phyloP scores from a whole-genome alignment of 331 rosid species.

The Arachis monticola region DNA sequence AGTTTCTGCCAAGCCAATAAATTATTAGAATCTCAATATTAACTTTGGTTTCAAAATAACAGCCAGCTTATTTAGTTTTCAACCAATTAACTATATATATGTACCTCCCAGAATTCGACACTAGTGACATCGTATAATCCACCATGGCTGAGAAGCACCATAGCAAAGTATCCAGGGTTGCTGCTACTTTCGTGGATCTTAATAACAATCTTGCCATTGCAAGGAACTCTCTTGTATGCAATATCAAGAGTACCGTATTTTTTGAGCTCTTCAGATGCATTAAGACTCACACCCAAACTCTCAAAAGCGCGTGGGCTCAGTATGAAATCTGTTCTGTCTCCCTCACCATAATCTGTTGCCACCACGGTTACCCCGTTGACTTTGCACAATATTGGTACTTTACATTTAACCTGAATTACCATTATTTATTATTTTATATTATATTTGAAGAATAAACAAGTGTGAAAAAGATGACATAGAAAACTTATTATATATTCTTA shows the following conservation, averaged over 20 bases:
- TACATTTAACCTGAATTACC: conserved; percentile 65
- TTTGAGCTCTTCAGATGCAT: conserved; percentile 39
- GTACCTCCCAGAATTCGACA: conserved; percentile 60
- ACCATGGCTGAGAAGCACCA: conserved; percentile 38
- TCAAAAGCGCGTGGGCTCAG: conserved; percentile 57
- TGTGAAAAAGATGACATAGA: too few species aligned
- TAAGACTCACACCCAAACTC: conserved; percentile 42
- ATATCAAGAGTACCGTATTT: conserved; percentile 68
- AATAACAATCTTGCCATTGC: conserved; percentile 49
- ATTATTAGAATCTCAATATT: too few species aligned
- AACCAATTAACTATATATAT: too few species aligned
- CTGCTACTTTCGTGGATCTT: conserved; percentile 57
- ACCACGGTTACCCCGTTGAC: conserved; percentile 53
- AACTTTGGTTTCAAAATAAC: too few species aligned
- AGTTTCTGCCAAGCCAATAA: too few species aligned
- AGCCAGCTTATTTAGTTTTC: too few species aligned
- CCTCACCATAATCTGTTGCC: conserved; percentile 75
- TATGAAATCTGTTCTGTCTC: conserved; percentile 73
- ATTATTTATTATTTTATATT: neutral
- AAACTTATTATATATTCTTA: too few species aligned
- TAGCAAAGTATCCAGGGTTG: conserved; percentile 60
- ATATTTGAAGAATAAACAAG: too few species aligned
- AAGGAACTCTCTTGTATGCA: conserved; percentile 63
- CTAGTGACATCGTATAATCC: conserved; percentile 61
- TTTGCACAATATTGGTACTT: conserved; percentile 44